Percentiles rank a stretch among this genome's conserved stretches.
Conservation (phyloP, 2,329 filamentous ascomycete species). For the Pseudogymnoascus sp. region DNA sequence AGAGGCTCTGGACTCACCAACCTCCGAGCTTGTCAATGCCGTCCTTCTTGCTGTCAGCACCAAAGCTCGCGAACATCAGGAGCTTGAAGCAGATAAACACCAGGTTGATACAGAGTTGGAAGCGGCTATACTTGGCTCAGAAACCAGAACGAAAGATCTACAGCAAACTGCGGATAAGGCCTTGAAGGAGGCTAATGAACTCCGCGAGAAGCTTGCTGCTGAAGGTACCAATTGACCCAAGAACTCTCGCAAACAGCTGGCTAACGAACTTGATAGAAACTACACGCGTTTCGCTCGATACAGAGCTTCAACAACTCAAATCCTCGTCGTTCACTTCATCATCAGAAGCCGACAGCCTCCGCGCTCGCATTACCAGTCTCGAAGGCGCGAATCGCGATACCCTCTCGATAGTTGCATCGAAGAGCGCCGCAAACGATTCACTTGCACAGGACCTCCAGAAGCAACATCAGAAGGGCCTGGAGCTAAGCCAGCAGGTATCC, state of each 20-base stretch:
- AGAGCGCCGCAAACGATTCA: conserved; percentile 77
- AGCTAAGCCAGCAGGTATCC: conserved; percentile 75
- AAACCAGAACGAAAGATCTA: conserved; percentile 73
- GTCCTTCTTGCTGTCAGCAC: conserved; percentile 66
- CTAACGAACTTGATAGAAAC: conserved; percentile 52
- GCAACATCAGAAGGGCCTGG: conserved; percentile 81
- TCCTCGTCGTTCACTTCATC: conserved; percentile 67
- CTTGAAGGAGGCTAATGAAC: conserved; percentile 72
- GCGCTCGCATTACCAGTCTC: conserved; percentile 74
- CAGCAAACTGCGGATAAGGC: conserved; percentile 77
- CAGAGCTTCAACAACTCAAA: conserved; percentile 71
- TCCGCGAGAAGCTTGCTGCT: conserved; percentile 71
- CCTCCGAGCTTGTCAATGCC: conserved; percentile 66
- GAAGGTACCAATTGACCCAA: conserved; percentile 51
- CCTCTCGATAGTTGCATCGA: conserved; percentile 79
- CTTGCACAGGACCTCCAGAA: conserved; percentile 79
- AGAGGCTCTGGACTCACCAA: conserved; percentile 58
- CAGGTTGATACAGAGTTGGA: conserved; percentile 88
- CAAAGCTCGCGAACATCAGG: conserved; percentile 77
- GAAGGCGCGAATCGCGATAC: conserved; percentile 91
- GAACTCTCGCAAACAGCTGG: conserved; percentile 16
- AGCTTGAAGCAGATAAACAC: conserved; percentile 78
- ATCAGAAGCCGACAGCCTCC: conserved; percentile 67
- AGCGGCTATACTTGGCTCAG: conserved; percentile 74
- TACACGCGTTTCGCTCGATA: conserved; percentile 65